Base-by-base conservation (phyloP, 1,284 basidiomycete species). In the Tilletia walkeri region DNA sequence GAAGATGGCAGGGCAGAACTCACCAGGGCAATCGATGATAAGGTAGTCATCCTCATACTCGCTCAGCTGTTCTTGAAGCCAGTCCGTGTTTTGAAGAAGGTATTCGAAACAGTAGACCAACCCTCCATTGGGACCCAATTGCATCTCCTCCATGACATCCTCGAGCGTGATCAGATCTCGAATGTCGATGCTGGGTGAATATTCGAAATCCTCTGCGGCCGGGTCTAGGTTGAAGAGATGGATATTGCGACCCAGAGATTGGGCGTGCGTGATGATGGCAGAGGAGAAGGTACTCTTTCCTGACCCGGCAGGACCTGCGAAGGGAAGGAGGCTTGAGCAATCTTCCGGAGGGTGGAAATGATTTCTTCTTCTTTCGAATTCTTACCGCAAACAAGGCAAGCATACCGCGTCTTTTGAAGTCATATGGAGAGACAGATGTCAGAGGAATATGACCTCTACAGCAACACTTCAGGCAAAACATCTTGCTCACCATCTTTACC, bases 71-170 rank as follows among this genome's bases (percentile, higher is more conserved):
- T 98, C 95, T 78, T 97, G 93, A n/a, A 99, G 87, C 96, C 96
- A 99, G 84, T 99, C 96, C 85, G 98, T 91, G 81, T 99, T 97
- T 82, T 98, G 89, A 73, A 98, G 85, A 68, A 99, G 88, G 85
- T 99, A 99, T 94, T 99, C 96, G 85, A 99, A 99, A 86, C 96
- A 99, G 84, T 98, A 98, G 72, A 99, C 90, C 68, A 99, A 87
- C 0, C 94, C 96, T 4, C 96, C 96, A 80, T 99, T 99, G 0
- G 96, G 96, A 0, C 96, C 96, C 84, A 96, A 93, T 56, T 90
- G 90, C 77, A 98, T 88, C 85, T 99, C 96, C 65, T 88, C 88
- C 96, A 99, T 99, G 66, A 96, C 94, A 85, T 99, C 96, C 74
- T 96, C 90, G 65, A 99, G 86, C 69, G 90, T 92, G 79, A 99